phyloP scores from a whole-genome alignment of 2,329 filamentous ascomycete genomes.

The Periconia sp. region DNA sequence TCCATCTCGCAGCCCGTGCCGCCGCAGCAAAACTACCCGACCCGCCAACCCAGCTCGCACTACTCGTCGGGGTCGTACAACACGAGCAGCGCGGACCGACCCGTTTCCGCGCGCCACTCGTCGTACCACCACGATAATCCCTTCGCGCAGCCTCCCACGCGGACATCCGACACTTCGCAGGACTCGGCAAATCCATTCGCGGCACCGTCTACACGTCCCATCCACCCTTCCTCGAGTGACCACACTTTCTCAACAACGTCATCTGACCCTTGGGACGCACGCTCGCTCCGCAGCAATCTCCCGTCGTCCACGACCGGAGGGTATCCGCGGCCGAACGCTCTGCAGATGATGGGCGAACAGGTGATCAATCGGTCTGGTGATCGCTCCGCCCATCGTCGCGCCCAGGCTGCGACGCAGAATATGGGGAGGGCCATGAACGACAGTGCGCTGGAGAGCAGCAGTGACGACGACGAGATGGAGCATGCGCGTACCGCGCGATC shows the following conservation, averaged over 20 bases:
- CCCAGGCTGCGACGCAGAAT: slow-evolving; percentile 20
- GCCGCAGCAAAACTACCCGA: slow-evolving; percentile 11
- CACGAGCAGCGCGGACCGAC: slow-evolving; percentile 4
- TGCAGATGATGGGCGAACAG: slow-evolving; percentile 16
- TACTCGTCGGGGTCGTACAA: neutral
- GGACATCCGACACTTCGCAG: slow-evolving; percentile 9
- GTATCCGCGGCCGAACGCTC: slow-evolving; percentile 11
- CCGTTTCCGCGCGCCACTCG: slow-evolving; percentile 23
- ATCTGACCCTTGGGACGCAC: slow-evolving; percentile 28
- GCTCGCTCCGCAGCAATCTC: slow-evolving; percentile 19
- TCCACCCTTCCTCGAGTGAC: slow-evolving; percentile 8
- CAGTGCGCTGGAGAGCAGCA: slow-evolving; percentile 3
- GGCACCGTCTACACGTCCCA: slow-evolving; percentile 10
- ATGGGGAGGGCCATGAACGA: slow-evolving; percentile 15
- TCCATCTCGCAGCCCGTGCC: slow-evolving; percentile 26
- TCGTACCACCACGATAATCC: slow-evolving; percentile 21
- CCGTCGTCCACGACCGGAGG: slow-evolving; percentile 11
- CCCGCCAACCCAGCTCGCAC: slow-evolving; percentile 18
- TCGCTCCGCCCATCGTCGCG: slow-evolving; percentile 7
- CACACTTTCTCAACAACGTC: slow-evolving; percentile 13
- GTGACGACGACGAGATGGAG: neutral
- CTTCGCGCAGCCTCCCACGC: slow-evolving; percentile 13
- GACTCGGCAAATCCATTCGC: slow-evolving; percentile 20
- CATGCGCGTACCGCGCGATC: neutral
- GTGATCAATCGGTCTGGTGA: slow-evolving; percentile 11